Evolutionary conservation across 805 yeast genomes (phyloP), one percentile per base, ranked within the genome.

Genomic region (Ogataea zsoltii): DNA sequence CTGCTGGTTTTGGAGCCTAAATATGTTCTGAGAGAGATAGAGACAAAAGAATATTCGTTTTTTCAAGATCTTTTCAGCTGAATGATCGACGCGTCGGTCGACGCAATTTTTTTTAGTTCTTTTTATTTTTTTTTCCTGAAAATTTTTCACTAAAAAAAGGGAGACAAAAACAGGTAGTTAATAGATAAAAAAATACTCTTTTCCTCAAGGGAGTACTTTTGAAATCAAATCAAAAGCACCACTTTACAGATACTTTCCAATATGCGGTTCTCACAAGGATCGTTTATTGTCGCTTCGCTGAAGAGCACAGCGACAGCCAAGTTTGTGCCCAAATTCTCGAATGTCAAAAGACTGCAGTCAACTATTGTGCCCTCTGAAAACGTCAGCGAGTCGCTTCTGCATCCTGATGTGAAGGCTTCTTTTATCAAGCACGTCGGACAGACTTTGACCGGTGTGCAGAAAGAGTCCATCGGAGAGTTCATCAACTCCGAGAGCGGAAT

Each of bases 361-460:
- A 44, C 46, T 1, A 28, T 48, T 30, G 46, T 45, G 17, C 54
- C 58, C 13, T 36, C 57, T 16, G 38, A 40, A 14, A 32, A 44
- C 14, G 63, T 63, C 14, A 48, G 44, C 26, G 68, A 64, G n/a
- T 60, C 67, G 2, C 18, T 26, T 2, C 42, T 66, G 23, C 57
- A 64, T 43, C 48, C 52, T 3, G 45, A 50, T 12, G 48, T 68
- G 21, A 61, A 61, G 44, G 35, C 41, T 2, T 60, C 63, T 2
- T 68, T 67, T 42, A 57, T 76, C 16, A 56, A 57, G 4, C 58
- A 63, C 14, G 68, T 78, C 48, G 77, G 80, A 2, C 63, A 63
- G 6, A 69, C 72, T 11, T 71, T 87, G 54, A 86, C 94, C 1
- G 77, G 82, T 3, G 92, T 86, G 23, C 95, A 87, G 62, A 76